Evolutionary conservation across 108 stramenopile genomes (phyloP), one percentile per base, ranked within the genome.

Genomic region (Cyclotella choctawhatcheeana): DNA sequence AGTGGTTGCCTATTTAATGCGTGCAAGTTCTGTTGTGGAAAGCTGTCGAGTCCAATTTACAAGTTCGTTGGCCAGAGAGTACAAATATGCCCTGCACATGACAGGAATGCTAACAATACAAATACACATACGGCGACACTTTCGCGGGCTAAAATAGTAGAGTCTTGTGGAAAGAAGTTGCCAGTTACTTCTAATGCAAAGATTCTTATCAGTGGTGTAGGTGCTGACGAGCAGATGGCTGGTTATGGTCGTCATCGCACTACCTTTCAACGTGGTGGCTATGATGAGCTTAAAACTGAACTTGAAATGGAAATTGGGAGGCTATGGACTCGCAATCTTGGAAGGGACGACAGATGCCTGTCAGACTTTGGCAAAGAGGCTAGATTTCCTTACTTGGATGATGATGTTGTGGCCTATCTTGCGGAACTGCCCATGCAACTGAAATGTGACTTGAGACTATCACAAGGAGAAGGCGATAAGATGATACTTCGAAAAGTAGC

Each of bases 181-280:
- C n/a, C 21, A 48, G 7, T 73, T 14, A 54, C 55, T 6, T 80
- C 79, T 12, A 44, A 26, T 29, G 63, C 76, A 69, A 84, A 66
- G 73, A 81, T 95, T 17, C 68, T 97, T 24, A 58, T 98, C 43
- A 73, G 88, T 43, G 99, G 99, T 5, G 89, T 97, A 61, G 99
- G 99, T 14, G 99, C 99, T 3, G 99, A 99, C 67, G 99, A 99
- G 73, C 94, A 88, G 67, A 66, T 97, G 63, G 99, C 88, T 34
- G 99, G 99, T 1, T 99, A 99, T 84, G 95, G 96, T 44, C 82
- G 99, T 18, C 99, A 99, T 65, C 84, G 96, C 34, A 89, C 90
- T 34, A 95, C 93, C 17, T 96, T 81, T 75, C 61, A 73, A 51
- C 70, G 74, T 27, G 94, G 88, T 44, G 93, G 94, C 35, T 84